Percentiles rank a stretch among this genome's conserved stretches.
Conservation (phyloP, 306 rosid genomes). For the Fragaria ananassa region DNA sequence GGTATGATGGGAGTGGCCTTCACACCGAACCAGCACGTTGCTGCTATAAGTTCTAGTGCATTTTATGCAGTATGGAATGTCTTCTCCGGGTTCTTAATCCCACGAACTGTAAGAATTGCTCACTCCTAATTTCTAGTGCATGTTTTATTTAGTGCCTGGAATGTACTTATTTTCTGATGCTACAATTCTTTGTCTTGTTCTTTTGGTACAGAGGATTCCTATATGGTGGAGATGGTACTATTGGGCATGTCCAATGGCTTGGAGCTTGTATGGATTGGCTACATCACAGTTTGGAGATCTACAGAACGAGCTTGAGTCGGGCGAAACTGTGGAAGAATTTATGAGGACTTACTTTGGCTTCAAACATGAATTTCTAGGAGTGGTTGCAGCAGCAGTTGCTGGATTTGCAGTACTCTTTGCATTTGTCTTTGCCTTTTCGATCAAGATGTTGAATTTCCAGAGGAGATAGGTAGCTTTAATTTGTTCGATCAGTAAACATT, state of each 20-base stretch:
- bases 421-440: conserved; percentile 16
- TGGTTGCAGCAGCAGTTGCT: conserved; percentile 15
- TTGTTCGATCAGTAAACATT: neutral
- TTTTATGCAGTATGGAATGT: conserved; percentile 38
- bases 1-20: conserved; percentile 54
- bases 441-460: conserved; percentile 17
- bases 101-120: conserved; percentile 37
- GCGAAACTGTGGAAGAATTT: conserved; percentile 17
- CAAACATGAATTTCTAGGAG: conserved; percentile 20
- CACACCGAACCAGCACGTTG: conserved; percentile 35
- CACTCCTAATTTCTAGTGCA: neutral
- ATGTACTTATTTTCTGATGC: neutral
- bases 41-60: conserved; percentile 22
- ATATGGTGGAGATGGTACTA: conserved; percentile 64
- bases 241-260: conserved; percentile 50
- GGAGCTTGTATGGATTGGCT: conserved; percentile 64
- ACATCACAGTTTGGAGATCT: conserved; percentile 57
- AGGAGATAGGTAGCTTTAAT: neutral
- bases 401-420: conserved; percentile 19
- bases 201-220: conserved; percentile 45
- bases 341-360: conserved; percentile 18
- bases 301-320: conserved; percentile 1
- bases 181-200: neutral
- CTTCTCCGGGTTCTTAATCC: conserved; percentile 44
- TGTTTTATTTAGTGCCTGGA: neutral